These are phyloP conservation scores for Phialophora expanda DNA, from an alignment of 2,329 filamentous ascomycete genomes.

Conservation along the genomic window DNA sequence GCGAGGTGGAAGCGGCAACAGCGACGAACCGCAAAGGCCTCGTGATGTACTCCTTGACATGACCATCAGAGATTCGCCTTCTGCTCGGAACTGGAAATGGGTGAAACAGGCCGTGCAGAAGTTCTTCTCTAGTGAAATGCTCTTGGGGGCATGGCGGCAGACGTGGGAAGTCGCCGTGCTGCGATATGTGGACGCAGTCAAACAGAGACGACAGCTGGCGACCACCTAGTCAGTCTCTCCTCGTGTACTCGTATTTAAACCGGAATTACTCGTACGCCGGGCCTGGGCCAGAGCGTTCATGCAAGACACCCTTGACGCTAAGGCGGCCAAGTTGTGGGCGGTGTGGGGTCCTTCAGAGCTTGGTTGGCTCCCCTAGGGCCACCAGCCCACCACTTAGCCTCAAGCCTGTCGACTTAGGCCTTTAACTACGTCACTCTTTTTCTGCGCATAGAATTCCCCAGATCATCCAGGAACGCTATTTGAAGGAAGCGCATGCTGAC, in stretches of 20 bases:
- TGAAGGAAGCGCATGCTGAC: slow-evolving; percentile 6
- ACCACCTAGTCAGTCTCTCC: background rate
- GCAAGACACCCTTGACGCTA: background rate
- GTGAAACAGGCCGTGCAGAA: slow-evolving; percentile 11
- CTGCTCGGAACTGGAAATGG: slow-evolving; percentile 19
- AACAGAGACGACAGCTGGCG: slow-evolving; percentile 1
- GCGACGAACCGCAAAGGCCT: background rate
- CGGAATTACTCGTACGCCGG: background rate
- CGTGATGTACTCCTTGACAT: slow-evolving; percentile 14
- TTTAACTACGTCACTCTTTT: background rate
- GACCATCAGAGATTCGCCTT: slow-evolving; percentile 4
- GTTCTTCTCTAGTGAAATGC: slow-evolving; percentile 13
- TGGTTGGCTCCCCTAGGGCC: background rate
- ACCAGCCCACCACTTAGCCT: background rate
- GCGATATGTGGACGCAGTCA: slow-evolving; percentile 5
- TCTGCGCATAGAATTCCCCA: background rate
- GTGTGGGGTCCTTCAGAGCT: slow-evolving; percentile 1
- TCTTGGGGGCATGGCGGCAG: slow-evolving; percentile 13
- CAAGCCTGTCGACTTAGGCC: no score
- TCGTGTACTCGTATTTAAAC: no score
- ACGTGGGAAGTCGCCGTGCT: slow-evolving; percentile 16
- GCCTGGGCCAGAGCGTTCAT: background rate
- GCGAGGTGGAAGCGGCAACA: background rate
- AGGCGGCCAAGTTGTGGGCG: background rate
- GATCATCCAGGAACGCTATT: slow-evolving; percentile 5